Evolutionary conservation across 148 eudicot genomes (phyloP).

Genomic region (Spergularia bocconei): DNA sequence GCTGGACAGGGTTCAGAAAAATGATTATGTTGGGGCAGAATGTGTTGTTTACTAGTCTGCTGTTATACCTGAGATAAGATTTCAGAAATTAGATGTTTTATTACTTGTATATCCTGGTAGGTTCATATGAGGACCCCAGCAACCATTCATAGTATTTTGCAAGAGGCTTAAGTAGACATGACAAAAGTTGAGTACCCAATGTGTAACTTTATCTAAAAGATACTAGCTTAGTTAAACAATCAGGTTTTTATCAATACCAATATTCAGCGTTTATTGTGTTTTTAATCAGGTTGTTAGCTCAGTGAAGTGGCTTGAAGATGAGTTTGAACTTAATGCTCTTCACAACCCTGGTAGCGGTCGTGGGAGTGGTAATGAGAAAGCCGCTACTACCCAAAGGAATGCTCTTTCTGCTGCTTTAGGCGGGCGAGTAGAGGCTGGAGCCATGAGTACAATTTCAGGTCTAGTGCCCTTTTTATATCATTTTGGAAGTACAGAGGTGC

Average conservation of each 20-base stretch:
- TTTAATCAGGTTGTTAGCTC: conserved; percentile 87
- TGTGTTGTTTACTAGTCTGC: background rate
- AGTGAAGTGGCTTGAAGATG: conserved; percentile 99
- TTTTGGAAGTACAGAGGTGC: background rate
- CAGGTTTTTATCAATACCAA: background rate
- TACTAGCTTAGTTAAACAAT: too few relatives aligned
- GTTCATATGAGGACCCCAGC: background rate
- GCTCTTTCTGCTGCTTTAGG: conserved; percentile 99
- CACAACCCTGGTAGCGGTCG: conserved; percentile 95
- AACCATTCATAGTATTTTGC: background rate
- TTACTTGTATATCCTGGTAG: background rate
- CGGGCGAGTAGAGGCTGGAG: conserved; percentile 86
- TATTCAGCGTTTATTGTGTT: conserved; percentile 1
- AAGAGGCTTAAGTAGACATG: background rate
- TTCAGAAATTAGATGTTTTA: too few relatives aligned
- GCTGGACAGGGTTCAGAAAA: background rate
- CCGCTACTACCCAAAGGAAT: conserved; percentile 79
- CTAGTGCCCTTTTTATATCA: background rate
- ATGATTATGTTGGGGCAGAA: background rate
- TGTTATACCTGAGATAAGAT: background rate
- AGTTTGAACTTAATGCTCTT: conserved; percentile 98
- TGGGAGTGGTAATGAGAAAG: conserved; percentile 92
- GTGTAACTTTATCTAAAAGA: too few relatives aligned
- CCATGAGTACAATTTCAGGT: conserved; percentile 96
- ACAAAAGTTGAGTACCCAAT: background rate